Evolutionary conservation across 2,329 filamentous ascomycete species (phyloP).

Genomic region (Lasiodiplodia hormozganensis): DNA sequence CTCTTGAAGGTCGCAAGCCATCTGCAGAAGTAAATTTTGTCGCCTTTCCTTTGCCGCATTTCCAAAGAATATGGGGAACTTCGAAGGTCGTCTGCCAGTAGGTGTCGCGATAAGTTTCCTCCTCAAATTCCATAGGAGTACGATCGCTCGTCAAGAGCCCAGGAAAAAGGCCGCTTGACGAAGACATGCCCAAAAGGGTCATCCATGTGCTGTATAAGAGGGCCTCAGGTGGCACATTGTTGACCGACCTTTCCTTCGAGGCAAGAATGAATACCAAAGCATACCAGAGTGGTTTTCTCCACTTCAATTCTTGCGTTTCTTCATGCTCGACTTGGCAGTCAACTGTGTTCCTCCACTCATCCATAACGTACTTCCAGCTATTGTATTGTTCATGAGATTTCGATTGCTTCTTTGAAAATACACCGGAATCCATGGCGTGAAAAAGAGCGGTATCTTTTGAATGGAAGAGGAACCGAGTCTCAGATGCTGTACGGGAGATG

Average conservation of each 20-base stretch:
- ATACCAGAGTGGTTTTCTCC: slow-evolving; percentile 12
- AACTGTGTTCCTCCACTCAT: not conserved
- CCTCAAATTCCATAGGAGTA: not conserved
- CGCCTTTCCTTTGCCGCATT: not conserved
- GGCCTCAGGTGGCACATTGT: not conserved
- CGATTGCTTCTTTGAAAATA: not conserved
- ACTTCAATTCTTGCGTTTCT: not conserved
- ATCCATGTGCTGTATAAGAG: not conserved
- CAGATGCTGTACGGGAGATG: not conserved
- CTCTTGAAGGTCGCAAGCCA: rapidly evolving
- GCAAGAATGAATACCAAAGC: not conserved
- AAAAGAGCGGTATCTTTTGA: slow-evolving; percentile 28
- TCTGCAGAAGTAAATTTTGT: not conserved
- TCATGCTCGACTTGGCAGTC: not conserved
- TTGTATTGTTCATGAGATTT: not conserved
- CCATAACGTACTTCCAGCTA: not conserved
- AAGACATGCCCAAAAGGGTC: not conserved
- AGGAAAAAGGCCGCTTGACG: not conserved
- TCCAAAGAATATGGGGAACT: slow-evolving; percentile 28
- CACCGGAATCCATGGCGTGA: not conserved
- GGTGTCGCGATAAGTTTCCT: not conserved
- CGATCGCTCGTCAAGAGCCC: not conserved
- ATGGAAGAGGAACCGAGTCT: slow-evolving; percentile 30
- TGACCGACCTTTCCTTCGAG: not conserved
- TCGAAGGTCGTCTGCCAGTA: slow-evolving; percentile 28